Percentiles rank a stretch among this genome's conserved stretches.
Evolutionary conservation across 2,329 filamentous ascomycete genomes (phyloP).

Genomic region (Arthrinium phaeospermum): DNA sequence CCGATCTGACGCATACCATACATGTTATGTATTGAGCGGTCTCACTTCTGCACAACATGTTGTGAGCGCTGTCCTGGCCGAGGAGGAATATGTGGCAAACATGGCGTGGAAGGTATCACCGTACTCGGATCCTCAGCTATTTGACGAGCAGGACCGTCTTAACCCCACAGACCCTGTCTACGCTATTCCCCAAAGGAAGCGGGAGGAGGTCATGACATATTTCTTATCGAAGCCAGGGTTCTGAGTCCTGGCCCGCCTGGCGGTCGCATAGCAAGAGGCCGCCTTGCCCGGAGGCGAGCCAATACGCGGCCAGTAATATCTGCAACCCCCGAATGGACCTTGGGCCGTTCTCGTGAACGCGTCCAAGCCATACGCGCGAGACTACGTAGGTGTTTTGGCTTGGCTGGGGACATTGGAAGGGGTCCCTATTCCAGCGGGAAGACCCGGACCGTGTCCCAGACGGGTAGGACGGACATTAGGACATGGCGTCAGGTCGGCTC

Average conservation of each 20-base stretch:
- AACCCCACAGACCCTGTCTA: conserved; percentile 81
- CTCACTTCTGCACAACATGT: conserved; percentile 81
- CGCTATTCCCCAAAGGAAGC: conserved; percentile 75
- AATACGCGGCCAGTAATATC: conserved; percentile 34
- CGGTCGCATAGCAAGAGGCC: conserved; percentile 41
- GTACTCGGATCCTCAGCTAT: conserved; percentile 64
- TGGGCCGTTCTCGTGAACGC: conserved; percentile 10
- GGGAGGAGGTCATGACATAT: conserved; percentile 68
- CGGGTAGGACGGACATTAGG: conserved; percentile 19
- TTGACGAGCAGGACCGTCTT: conserved; percentile 74
- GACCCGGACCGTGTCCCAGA: conserved; percentile 20
- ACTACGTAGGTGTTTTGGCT: conserved; percentile 8
- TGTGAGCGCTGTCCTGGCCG: conserved; percentile 42
- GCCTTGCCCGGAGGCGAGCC: conserved; percentile 37
- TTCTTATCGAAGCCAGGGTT: conserved; percentile 66
- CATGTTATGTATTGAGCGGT: conserved; percentile 88
- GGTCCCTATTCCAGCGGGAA: conserved; percentile 15
- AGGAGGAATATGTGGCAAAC: conserved; percentile 41
- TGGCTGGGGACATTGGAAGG: background rate
- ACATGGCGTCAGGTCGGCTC: conserved; percentile 2
- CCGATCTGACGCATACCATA: conserved; percentile 86
- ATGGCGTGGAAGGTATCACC: conserved; percentile 49
- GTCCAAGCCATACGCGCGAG: conserved; percentile 16
- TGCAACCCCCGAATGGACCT: conserved; percentile 12
- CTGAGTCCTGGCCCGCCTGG: conserved; percentile 42